Evolutionary conservation across 2,329 filamentous ascomycete genomes (phyloP).

Genomic region (Tolypocladium amazonense): DNA sequence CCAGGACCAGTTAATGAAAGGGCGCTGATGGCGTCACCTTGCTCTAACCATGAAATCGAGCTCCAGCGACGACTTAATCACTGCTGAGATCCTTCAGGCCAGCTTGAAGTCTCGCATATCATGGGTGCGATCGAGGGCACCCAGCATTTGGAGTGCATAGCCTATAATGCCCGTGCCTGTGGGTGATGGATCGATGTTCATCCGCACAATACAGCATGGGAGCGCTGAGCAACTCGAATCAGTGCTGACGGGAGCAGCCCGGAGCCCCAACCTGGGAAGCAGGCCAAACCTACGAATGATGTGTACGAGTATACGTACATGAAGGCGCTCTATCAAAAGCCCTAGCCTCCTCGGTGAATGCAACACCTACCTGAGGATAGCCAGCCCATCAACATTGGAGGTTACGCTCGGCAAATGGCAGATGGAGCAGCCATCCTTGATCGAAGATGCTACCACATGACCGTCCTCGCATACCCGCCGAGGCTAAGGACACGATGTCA

Average conservation of each 20-base stretch:
- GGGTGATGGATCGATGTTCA: too few relatives aligned
- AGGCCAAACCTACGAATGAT: not conserved
- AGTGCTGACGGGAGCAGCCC: not conserved
- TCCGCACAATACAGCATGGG: not conserved
- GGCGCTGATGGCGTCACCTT: not conserved
- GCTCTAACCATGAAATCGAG: not conserved
- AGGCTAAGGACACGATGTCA: constrained; percentile 1
- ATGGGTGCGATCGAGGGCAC: not conserved
- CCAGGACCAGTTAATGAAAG: not conserved
- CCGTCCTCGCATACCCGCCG: constrained; percentile 6
- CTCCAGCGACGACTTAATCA: not conserved
- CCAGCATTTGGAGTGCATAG: not conserved
- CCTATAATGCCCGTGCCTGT: not conserved
- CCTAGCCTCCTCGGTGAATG: not conserved
- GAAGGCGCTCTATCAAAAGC: not conserved
- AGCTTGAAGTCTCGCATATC: not conserved
- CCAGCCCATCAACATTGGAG: not conserved
- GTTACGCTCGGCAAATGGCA: not conserved
- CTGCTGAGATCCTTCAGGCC: not conserved
- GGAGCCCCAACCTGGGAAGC: not conserved
- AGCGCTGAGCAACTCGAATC: not conserved
- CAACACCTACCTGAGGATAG: not conserved
- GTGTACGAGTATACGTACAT: not conserved
- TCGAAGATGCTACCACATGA: not conserved
- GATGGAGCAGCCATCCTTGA: not conserved